These are phyloP conservation scores for Circinella umbellata DNA, from an alignment of 371 early-diverging fungal genomes.

Conservation along the genomic window DNA sequence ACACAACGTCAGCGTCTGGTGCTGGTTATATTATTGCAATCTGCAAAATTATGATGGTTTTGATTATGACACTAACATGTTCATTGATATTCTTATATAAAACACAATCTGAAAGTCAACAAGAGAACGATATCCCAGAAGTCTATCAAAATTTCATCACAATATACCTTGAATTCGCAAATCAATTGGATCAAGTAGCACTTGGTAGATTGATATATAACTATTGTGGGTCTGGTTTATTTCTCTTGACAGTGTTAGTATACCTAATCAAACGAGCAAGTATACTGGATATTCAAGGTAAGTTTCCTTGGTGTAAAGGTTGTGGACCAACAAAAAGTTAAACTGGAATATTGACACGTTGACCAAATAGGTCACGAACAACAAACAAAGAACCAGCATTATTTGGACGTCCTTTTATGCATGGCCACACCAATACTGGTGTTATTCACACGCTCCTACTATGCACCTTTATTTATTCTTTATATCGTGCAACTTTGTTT, in stretches of 20 bases:
- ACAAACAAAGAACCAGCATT: slow-evolving; percentile 2
- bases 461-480: slow-evolving; percentile 61
- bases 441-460: slow-evolving; percentile 65
- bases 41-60: slow-evolving; percentile 17
- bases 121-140: slow-evolving; percentile 17
- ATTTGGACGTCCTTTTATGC: slow-evolving; percentile 36
- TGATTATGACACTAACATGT: slow-evolving; percentile 24
- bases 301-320: neutral
- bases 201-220: slow-evolving; percentile 49
- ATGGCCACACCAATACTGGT: slow-evolving; percentile 55
- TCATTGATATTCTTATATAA: slow-evolving; percentile 24
- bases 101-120: slow-evolving; percentile 14
- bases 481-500: slow-evolving; percentile 57
- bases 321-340: neutral
- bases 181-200: slow-evolving; percentile 31
- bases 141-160: slow-evolving; percentile 21
- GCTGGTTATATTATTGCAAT: slow-evolving; percentile 31
- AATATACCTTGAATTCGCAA: slow-evolving; percentile 25
- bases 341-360: neutral
- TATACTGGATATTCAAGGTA: slow-evolving; percentile 2
- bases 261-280: slow-evolving; percentile 36
- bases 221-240: slow-evolving; percentile 35
- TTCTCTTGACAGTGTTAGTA: slow-evolving; percentile 32
- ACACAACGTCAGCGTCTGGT: slow-evolving; percentile 20
- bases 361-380: neutral